Evolutionary conservation across 2,329 filamentous ascomycete species (phyloP).

Genomic region (Penicillium sp.): DNA sequence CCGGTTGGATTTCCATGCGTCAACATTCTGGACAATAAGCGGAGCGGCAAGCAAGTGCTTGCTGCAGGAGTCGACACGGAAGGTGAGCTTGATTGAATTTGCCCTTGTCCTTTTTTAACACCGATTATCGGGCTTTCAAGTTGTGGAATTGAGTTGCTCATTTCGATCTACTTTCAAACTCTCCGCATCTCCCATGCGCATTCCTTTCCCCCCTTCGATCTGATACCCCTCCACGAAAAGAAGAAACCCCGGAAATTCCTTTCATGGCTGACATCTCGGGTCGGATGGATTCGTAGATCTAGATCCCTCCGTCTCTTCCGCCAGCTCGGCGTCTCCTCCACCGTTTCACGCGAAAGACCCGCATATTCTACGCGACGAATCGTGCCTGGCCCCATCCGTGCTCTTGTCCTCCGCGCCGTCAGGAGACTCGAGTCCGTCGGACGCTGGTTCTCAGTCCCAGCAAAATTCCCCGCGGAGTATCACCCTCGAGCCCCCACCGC

Average conservation of each 20-base stretch:
- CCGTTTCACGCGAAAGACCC: slow-evolving; percentile 27
- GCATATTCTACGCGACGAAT: slow-evolving; percentile 29
- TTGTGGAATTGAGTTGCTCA: slow-evolving; percentile 6
- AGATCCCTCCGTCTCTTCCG: slow-evolving; percentile 36
- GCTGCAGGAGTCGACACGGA: slow-evolving; percentile 47
- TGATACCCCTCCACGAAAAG: slow-evolving; percentile 6
- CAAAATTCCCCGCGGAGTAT: slow-evolving; percentile 26
- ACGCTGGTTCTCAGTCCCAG: slow-evolving; percentile 33
- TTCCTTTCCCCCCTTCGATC: slow-evolving; percentile 8
- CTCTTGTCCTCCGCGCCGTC: slow-evolving; percentile 35
- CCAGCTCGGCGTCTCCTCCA: slow-evolving; percentile 36
- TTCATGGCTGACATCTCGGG: slow-evolving; percentile 6
- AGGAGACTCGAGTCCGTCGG: slow-evolving; percentile 36
- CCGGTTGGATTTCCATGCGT: slow-evolving; percentile 43
- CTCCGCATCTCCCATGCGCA: slow-evolving; percentile 15
- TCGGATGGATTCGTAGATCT: slow-evolving; percentile 30
- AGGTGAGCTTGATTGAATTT: slow-evolving; percentile 33
- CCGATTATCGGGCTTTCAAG: neutral
- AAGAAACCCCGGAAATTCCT: neutral
- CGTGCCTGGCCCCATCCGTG: slow-evolving; percentile 29
- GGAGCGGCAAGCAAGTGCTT: slow-evolving; percentile 47
- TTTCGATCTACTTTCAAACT: neutral
- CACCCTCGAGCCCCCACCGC: slow-evolving; percentile 28
- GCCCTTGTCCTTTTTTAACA: slow-evolving; percentile 3
- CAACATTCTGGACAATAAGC: slow-evolving; percentile 44